Base-by-base conservation (phyloP, 2,329 filamentous ascomycete species). In the Pseudomassariella vexata region DNA sequence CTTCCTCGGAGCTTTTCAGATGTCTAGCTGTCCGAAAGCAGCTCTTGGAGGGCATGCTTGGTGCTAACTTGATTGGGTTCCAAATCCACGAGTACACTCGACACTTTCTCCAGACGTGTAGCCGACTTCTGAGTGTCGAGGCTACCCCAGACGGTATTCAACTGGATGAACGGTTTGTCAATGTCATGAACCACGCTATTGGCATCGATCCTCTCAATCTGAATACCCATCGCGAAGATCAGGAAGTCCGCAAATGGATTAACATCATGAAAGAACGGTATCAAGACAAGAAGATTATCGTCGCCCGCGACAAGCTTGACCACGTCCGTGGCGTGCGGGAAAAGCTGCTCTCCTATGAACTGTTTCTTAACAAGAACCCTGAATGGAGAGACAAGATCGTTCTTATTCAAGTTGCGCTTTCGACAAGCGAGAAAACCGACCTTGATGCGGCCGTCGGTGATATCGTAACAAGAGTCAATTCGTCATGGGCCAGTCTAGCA, bases 91-190 rank as follows among this genome's bases (percentile, higher is more conserved):
- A 96, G 57, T 96, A 96, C 52, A 83, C 85, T 5, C 79, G 90
- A 10, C 92, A 96, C 61, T 96, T 96, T 59, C 67, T 95, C 30
- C 89, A 95, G 59, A 96, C 90, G 0, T 95, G 90, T 68, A 95
- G 87, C 55, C 83, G 92, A 20, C 70, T 96, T 10, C 70, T 96
- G 22, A 82, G 76, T n/a, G 86, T 94, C 1, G 90, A 96, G 57
- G 89, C 89, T 2, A 90, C 85, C 0, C 80, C 81, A 2, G 83
- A 94, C 24, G 90, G 92, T 1, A 72, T 96, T 2, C 85, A 95
- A 54, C 68, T 96, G 7, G 90, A 95, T 42, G 86, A 95, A 48
- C 84, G 88, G 5, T 95, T 95, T 51, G 83, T 96, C 42, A 87
- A 95, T 45, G 87, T 95, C 22, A 76, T 82, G 36, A 82, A 80